Conservation (phyloP, 2,329 filamentous ascomycete species). For the Eutypella sp. region DNA sequence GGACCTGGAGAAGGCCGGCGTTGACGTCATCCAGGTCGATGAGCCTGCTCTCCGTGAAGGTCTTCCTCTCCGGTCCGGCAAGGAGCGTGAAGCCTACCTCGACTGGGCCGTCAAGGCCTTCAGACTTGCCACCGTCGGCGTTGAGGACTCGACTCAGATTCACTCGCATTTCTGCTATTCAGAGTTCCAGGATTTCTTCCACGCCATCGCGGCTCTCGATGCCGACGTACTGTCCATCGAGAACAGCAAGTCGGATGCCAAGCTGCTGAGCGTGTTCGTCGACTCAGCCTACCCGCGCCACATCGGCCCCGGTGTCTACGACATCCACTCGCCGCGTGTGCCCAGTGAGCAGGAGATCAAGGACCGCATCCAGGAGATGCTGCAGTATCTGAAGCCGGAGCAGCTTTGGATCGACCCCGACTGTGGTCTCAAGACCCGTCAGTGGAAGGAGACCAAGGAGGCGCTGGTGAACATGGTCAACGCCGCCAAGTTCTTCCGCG, state of each 20-base stretch:
- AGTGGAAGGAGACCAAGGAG: constrained; percentile 98
- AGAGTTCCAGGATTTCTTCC: constrained; percentile 99
- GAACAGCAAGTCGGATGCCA: constrained; percentile 99
- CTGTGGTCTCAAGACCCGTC: constrained; percentile 97
- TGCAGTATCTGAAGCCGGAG: constrained; percentile 92
- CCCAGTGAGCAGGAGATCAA: constrained; percentile 97
- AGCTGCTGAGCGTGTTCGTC: constrained; percentile 97
- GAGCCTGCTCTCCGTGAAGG: constrained; percentile 99
- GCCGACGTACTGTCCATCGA: constrained; percentile 98
- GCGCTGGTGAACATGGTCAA: constrained; percentile 95
- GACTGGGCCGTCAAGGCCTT: constrained; percentile 97
- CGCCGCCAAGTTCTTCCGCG: constrained; percentile 93
- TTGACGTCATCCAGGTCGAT: constrained; percentile 98
- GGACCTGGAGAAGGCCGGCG: constrained; percentile 93
- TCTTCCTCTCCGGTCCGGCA: constrained; percentile 89
- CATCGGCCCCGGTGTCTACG: constrained; percentile 98
- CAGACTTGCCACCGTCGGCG: constrained; percentile 89
- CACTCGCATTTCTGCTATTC: constrained; percentile 99
- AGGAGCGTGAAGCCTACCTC: constrained; percentile 95
- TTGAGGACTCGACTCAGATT: constrained; percentile 95
- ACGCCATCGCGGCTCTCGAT: constrained; percentile 96
- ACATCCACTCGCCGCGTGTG: constrained; percentile 98
- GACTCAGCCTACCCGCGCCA: constrained; percentile 96
- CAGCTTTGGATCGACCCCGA: constrained; percentile 99
- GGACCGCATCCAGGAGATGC: constrained; percentile 96